Evolutionary conservation across 2,329 filamentous ascomycete genomes (phyloP), one percentile per base, ranked within the genome.

Genomic region (Epichloe baconii): DNA sequence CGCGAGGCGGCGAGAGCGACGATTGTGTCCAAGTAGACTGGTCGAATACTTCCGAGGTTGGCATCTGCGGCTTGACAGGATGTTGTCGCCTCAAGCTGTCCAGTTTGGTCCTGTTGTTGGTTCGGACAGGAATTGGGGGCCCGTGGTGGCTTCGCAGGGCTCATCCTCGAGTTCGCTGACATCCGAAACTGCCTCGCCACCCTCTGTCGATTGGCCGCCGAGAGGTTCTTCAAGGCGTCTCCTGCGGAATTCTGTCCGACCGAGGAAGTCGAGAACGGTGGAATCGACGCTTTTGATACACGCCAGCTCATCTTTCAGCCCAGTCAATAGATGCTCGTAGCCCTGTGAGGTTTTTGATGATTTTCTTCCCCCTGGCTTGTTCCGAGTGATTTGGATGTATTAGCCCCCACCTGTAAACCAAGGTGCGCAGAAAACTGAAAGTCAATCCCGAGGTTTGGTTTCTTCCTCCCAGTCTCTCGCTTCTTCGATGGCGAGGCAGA

Each of bases 351-450:
- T 56, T 5, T 58, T 45, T 5, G 53, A 53, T 19, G 19, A 21
- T 21, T 21, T 21, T 3, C 58, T 56, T 12, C 56, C 56, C 54
- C 53, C 3, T 60, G 44, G 50, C 49, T 41, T 63, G 69, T 35
- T 55, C 60, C 1, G 61, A 59, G 49, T 60, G 37, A 19, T 0
- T 42, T 46, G 14, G 37, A 67, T 12, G 57, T 56, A 2, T 19
- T 19, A 3, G 61, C 59, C n/a, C 71, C 66, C 1, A 75, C 58
- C 4, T 72, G 71, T 1, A 82, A 62, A 23, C 60, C 62, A 19
- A 74, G 70, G 53, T 84, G 80, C 0, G 65, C 68, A 0, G 66
- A 71, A 55, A 84, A 82, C 0, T 71, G 71, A 14, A 84, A 67
- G 48, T 78, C 73, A 41, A 78, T 71, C 5, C 74, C 21, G 21